Base-by-base conservation (phyloP, 495 filamentous ascomycete genomes). In the Aspergillus biplanus region DNA sequence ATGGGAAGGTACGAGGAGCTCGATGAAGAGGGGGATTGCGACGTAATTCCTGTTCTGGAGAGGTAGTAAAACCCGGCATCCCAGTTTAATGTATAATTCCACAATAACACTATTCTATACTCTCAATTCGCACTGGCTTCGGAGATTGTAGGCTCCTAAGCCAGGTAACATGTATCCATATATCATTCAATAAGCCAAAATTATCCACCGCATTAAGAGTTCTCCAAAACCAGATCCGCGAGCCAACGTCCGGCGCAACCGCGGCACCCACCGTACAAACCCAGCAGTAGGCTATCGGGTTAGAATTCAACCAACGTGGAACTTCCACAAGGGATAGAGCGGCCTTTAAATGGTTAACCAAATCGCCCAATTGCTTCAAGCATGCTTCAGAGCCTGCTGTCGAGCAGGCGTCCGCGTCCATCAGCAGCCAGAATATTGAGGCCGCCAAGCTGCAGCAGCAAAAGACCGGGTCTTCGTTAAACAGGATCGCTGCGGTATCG, bases 161-260 rank as follows among this genome's bases (percentile, higher is more conserved):
- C 37, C 58, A 60, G 18, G 16, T 34, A 16, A 52, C 42, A 21
- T 60, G 58, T n/a, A 18, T 34, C 58, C 58, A 60, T 31, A 44
- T 11, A 3, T 60, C 58, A 42, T 52, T 18, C n/a, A 60, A 7
- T 15, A 52, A 32, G 5, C 47, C 9, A 18, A 48, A 18, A 33
- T 16, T 33, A 32, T 33, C 15, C 5, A 33, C n/a, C 37, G 7
- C 13, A 39, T 39, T 39, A 1, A 39, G 37, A 3, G 37, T 3
- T 4, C 7, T 8, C 37, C 37, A 39, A 13, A 39, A 39, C 37
- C 37, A 39, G 37, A 39, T 39, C 8, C 37, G 37, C 37, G 37
- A 39, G 37, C 1, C 37, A 13, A 13, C 13, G 37, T 39, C 37
- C 0, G 37, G 8, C 37, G 37, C 37, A 7, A 13, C 37, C 37